Conservation (phyloP, 1,284 basidiomycete species). For the Golubevia sp. region DNA sequence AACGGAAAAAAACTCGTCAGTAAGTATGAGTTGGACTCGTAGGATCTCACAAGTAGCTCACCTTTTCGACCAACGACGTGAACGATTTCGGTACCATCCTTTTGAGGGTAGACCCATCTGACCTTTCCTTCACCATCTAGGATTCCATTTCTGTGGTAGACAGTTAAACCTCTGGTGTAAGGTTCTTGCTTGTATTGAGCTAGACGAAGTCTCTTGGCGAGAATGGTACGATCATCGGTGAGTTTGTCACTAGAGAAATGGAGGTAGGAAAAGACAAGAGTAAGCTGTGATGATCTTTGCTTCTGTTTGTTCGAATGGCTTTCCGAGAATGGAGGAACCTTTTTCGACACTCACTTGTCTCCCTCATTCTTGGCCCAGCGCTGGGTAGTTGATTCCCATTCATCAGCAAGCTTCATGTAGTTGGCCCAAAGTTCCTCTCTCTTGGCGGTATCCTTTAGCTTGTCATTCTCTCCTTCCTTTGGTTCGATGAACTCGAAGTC, state of each 20-base stretch:
- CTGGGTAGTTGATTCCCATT: slow-evolving; percentile 44
- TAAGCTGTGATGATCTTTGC: too few species aligned
- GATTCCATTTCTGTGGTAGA: slow-evolving; percentile 43
- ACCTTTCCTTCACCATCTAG: slow-evolving; percentile 44
- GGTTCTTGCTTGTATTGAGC: slow-evolving; percentile 48
- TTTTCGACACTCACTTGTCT: slow-evolving; percentile 15
- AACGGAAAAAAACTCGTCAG: neutral
- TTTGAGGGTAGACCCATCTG: slow-evolving; percentile 54
- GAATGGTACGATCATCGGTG: slow-evolving; percentile 29
- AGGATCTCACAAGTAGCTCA: neutral
- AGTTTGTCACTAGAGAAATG: slow-evolving; percentile 12
- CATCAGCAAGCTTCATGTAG: slow-evolving; percentile 39
- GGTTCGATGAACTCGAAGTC: slow-evolving; percentile 43
- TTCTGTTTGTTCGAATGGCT: neutral
- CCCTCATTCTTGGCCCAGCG: slow-evolving; percentile 39
- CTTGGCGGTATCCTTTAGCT: slow-evolving; percentile 32
- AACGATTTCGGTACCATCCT: slow-evolving; percentile 34
- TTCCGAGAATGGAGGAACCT: neutral
- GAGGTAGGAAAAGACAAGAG: neutral
- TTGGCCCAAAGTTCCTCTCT: slow-evolving; percentile 27
- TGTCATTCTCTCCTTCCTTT: slow-evolving; percentile 39
- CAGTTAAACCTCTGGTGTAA: slow-evolving; percentile 38
- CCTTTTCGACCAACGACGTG: slow-evolving; percentile 19
- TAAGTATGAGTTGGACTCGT: too few species aligned
- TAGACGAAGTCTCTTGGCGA: slow-evolving; percentile 43